Evolutionary conservation across 2,329 filamentous ascomycete species (phyloP).

Genomic region (Chalara sp.): DNA sequence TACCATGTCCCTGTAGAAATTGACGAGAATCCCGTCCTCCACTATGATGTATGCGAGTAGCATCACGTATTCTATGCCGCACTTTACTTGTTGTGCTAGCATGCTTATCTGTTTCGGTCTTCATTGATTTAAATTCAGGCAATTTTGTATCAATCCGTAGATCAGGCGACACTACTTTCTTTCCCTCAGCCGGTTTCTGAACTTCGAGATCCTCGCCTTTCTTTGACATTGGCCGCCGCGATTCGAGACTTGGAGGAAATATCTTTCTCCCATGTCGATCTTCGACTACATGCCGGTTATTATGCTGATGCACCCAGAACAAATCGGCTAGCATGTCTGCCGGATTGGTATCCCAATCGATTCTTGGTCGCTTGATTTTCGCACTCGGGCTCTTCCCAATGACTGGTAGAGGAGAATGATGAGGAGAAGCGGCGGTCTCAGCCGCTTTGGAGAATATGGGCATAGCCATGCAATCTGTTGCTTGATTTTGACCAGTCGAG

Average conservation of each 20-base stretch:
- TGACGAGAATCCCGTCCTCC: slow-evolving; percentile 45
- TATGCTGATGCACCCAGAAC: slow-evolving; percentile 79
- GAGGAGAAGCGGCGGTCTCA: slow-evolving; percentile 19
- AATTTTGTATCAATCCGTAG: slow-evolving; percentile 25
- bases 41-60: slow-evolving; percentile 45
- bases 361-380: slow-evolving; percentile 64
- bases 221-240: slow-evolving; percentile 28
- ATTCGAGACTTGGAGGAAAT: slow-evolving; percentile 43
- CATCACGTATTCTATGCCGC: slow-evolving; percentile 47
- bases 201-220: slow-evolving; percentile 23
- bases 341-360: slow-evolving; percentile 80
- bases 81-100: slow-evolving; percentile 51
- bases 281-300: slow-evolving; percentile 76
- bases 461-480: slow-evolving; percentile 32
- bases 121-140: slow-evolving; percentile 26
- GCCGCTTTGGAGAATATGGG: slow-evolving; percentile 32
- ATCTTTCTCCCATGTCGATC: slow-evolving; percentile 71
- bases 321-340: slow-evolving; percentile 84
- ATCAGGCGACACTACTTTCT: slow-evolving; percentile 8
- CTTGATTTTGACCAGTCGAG: slow-evolving; percentile 15
- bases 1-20: slow-evolving; percentile 42
- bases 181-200: slow-evolving; percentile 6
- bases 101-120: slow-evolving; percentile 22
- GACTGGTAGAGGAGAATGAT: slow-evolving; percentile 31
- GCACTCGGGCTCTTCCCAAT: slow-evolving; percentile 31